A percentile compares a stretch with the other conserved stretches of the same genome.
Conservation (phyloP, 1,284 basidiomycete genomes). For the Calocybe gambosa region DNA sequence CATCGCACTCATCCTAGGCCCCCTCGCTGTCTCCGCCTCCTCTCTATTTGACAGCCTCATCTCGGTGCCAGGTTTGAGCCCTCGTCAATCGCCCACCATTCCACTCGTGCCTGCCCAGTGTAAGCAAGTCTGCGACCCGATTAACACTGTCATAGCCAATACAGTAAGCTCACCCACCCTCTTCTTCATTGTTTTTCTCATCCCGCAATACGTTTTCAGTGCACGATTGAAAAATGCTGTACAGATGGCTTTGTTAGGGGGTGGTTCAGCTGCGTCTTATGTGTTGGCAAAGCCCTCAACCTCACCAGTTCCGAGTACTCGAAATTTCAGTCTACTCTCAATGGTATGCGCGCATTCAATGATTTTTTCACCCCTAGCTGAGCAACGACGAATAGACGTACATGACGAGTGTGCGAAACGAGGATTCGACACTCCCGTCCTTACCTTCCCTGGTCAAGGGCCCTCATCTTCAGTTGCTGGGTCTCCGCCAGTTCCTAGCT, state of each 20-base stretch:
- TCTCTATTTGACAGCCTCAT: not conserved
- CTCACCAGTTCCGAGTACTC: conserved; percentile 24
- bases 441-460: conserved; percentile 37
- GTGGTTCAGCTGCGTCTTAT: conserved; percentile 32
- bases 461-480: not conserved
- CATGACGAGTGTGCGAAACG: conserved; percentile 15
- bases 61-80: conserved; percentile 3
- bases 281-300: conserved; percentile 25
- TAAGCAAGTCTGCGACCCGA: conserved; percentile 26
- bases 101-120: conserved; percentile 29
- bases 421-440: conserved; percentile 27
- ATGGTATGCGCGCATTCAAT: conserved; percentile 18
- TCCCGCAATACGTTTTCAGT: not conserved
- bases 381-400: not conserved
- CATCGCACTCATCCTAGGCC: not conserved
- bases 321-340: conserved; percentile 22
- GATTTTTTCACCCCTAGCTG: not conserved
- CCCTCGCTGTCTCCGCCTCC: not conserved
- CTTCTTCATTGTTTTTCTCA: not conserved
- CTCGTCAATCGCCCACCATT: conserved; percentile 11
- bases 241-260: conserved; percentile 23
- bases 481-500: not conserved
- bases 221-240: conserved; percentile 9
- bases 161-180: conserved; percentile 4
- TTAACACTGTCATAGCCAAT: conserved; percentile 20